Evolutionary conservation across 176 grass and related monocot species (phyloP).

Genomic region (Musa acuminata): DNA sequence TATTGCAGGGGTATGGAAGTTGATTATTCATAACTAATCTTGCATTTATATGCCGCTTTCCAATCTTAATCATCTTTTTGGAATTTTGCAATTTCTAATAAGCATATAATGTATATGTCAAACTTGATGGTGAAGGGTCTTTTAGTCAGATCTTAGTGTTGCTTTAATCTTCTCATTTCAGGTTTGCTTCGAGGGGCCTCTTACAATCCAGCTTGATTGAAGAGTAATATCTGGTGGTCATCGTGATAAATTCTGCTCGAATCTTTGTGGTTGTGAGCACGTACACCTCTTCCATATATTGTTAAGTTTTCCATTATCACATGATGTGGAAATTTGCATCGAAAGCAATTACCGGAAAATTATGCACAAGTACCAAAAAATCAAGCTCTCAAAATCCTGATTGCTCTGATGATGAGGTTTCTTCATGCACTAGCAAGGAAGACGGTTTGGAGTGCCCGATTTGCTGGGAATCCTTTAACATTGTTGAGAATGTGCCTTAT

Average conservation of each 20-base stretch:
- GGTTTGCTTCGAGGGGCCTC: not conserved
- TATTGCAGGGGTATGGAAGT: too few relatives aligned
- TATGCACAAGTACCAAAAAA: not conserved
- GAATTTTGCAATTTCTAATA: not conserved
- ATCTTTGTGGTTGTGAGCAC: not conserved
- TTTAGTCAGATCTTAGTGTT: not conserved
- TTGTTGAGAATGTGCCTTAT: slow-evolving; percentile 12
- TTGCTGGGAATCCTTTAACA: slow-evolving; percentile 7
- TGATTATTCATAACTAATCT: too few relatives aligned
- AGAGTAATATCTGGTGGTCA: not conserved
- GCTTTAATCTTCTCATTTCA: not conserved
- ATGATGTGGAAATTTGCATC: not conserved
- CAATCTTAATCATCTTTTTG: too few relatives aligned
- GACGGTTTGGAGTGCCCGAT: slow-evolving; percentile 6
- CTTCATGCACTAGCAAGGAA: slow-evolving; percentile 6
- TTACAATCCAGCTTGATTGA: not conserved
- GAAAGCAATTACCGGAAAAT: not conserved
- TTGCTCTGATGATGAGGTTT: slow-evolving; percentile 9
- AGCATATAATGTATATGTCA: not conserved
- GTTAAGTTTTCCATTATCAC: not conserved
- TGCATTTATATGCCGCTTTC: too few relatives aligned
- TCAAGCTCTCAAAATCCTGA: not conserved
- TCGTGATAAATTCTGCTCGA: not conserved
- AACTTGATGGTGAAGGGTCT: not conserved
- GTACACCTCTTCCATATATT: not conserved